Percentiles rank a stretch among this genome's conserved stretches.
These are phyloP conservation scores for Lepiota venenata DNA, from an alignment of 768 basidiomycete species.

Conservation along the genomic window DNA sequence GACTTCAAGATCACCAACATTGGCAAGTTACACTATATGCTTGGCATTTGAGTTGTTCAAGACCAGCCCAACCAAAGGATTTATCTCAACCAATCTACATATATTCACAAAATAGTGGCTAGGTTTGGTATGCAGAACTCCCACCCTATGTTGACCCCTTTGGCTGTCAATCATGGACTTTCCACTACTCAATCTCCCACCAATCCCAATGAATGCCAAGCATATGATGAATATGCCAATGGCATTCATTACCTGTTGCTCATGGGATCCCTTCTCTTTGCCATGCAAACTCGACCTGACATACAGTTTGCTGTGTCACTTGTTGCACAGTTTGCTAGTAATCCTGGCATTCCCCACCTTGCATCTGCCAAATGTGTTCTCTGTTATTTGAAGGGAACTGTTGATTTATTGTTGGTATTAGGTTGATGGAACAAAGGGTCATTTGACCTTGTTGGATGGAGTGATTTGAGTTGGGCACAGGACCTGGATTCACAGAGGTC, in stretches of 20 bases:
- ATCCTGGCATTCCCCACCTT: conserved; percentile 13
- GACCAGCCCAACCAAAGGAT: conserved; percentile 18
- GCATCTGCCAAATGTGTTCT: conserved; percentile 13
- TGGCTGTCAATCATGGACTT: conserved; percentile 3
- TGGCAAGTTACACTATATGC: conserved; percentile 22
- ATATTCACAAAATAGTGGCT: conserved; percentile 18
- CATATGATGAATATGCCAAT: not conserved
- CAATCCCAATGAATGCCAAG: not conserved
- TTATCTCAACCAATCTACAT: conserved; percentile 21
- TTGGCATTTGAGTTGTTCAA: conserved; percentile 21
- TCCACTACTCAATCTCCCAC: no score
- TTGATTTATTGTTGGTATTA: not conserved
- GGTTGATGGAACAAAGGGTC: not conserved
- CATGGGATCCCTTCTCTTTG: conserved; percentile 1
- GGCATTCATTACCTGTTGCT: conserved; percentile 4
- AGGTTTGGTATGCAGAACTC: conserved; percentile 17
- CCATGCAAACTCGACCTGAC: conserved; percentile 6
- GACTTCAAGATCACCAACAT: conserved; percentile 20
- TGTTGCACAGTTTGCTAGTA: conserved; percentile 12
- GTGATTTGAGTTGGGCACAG: conserved; percentile 13
- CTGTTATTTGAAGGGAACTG: conserved; percentile 17
- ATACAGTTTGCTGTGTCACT: not conserved
- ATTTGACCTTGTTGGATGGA: conserved; percentile 9
- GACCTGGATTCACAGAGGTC: conserved; percentile 20
- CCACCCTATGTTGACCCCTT: conserved; percentile 19